These are phyloP conservation scores for Globisporangium okanoganense DNA, from an alignment of 352 stramenopile species.

Conservation along the genomic window DNA sequence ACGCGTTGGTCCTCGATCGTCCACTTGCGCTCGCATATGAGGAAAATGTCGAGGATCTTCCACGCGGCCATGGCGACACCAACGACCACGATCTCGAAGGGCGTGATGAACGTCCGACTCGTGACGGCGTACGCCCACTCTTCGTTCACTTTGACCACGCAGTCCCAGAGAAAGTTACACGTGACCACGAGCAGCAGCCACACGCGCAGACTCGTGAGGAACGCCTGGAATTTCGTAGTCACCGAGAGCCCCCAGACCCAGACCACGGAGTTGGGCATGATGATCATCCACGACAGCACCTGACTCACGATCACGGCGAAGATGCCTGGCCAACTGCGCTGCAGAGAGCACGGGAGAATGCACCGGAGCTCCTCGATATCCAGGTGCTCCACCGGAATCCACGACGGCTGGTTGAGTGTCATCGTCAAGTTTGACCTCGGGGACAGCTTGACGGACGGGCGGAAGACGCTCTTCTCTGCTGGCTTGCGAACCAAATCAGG, in stretches of 20 bases:
- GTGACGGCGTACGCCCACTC: conserved; percentile 28
- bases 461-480: background rate
- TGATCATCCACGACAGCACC: conserved; percentile 52
- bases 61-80: conserved; percentile 15
- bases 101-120: conserved; percentile 21
- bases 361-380: conserved; percentile 9
- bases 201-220: conserved; percentile 35
- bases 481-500: background rate
- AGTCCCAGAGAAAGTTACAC: conserved; percentile 30
- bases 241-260: conserved; percentile 36
- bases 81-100: conserved; percentile 23
- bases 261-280: conserved; percentile 50
- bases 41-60: conserved; percentile 18
- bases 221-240: conserved; percentile 33
- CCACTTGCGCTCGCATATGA: conserved; percentile 27
- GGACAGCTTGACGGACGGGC: background rate
- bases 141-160: conserved; percentile 33
- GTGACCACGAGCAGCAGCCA: conserved; percentile 36
- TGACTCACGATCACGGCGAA: conserved; percentile 24
- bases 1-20: conserved; percentile 25
- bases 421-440: background rate
- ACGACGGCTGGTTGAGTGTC: conserved; percentile 8
- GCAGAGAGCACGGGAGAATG: conserved; percentile 30
- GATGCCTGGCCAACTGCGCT: conserved; percentile 34
- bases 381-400: conserved; percentile 14